A percentile compares a stretch with the other conserved stretches of the same genome.
These are phyloP conservation scores for Claviceps purpurea DNA, from an alignment of 2,329 filamentous ascomycete species.

Conservation along the genomic window DNA sequence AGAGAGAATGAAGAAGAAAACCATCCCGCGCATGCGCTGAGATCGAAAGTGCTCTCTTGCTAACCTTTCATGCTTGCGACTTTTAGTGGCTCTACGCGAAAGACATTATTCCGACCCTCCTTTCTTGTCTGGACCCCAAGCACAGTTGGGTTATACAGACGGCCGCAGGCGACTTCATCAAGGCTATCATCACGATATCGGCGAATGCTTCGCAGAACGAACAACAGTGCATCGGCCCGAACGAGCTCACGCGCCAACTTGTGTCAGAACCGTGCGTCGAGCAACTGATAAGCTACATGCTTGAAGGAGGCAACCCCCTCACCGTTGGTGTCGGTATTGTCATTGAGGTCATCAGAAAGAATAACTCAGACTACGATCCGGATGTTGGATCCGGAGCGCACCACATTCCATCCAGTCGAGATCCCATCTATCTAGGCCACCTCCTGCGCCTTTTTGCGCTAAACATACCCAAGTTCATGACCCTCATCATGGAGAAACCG, in stretches of 20 bases:
- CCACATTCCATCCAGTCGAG: conserved; percentile 65
- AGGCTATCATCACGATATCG: conserved; percentile 97
- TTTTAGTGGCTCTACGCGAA: conserved; percentile 80
- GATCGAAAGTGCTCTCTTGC: neutral
- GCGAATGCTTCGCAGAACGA: conserved; percentile 97
- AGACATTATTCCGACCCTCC: conserved; percentile 70
- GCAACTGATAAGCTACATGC: conserved; percentile 80
- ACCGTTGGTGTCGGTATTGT: conserved; percentile 95
- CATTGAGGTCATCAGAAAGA: conserved; percentile 97
- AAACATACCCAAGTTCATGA: conserved; percentile 90
- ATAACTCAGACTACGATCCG: conserved; percentile 97
- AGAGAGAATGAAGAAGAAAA: neutral
- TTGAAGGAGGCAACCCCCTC: conserved; percentile 81
- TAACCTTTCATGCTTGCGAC: neutral
- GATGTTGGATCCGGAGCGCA: conserved; percentile 75
- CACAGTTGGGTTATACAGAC: conserved; percentile 87
- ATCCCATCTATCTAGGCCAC: conserved; percentile 91
- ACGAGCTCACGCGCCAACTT: conserved; percentile 87
- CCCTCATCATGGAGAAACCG: conserved; percentile 66
- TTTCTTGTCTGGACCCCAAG: conserved; percentile 76
- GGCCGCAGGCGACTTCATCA: conserved; percentile 91
- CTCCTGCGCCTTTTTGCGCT: conserved; percentile 79
- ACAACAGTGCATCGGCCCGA: conserved; percentile 96
- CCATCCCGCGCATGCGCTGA: neutral
- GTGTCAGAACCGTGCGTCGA: conserved; percentile 78